Percentiles rank a stretch among this genome's conserved stretches.
phyloP scores from a whole-genome alignment of 2,329 filamentous ascomycete species.

The Aspergillus sp. region DNA sequence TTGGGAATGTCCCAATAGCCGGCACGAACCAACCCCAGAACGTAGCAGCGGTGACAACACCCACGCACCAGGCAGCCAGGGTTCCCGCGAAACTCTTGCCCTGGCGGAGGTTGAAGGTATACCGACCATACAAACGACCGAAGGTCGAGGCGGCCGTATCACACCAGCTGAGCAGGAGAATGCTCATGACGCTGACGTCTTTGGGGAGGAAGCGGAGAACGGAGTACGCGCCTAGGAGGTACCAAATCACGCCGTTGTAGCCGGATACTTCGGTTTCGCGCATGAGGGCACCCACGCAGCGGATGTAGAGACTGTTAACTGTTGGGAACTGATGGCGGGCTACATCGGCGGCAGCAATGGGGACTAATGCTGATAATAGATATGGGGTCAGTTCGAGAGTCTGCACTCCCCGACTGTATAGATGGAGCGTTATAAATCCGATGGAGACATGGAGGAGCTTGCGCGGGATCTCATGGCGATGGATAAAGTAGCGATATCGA shows the following conservation, averaged over 20 bases:
- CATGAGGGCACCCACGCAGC: constrained; percentile 80
- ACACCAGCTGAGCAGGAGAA: constrained; percentile 92
- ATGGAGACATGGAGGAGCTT: constrained; percentile 93
- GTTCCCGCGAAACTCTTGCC: constrained; percentile 92
- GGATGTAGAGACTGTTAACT: constrained; percentile 83
- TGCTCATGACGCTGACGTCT: constrained; percentile 80
- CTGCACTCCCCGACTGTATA: constrained; percentile 75
- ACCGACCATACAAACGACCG: constrained; percentile 77
- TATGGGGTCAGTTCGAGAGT: constrained; percentile 71
- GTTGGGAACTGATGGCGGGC: constrained; percentile 72
- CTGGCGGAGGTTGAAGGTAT: constrained; percentile 73
- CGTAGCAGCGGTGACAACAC: constrained; percentile 69
- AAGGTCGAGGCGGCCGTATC: constrained; percentile 95
- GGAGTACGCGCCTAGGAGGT: constrained; percentile 81
- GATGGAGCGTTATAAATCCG: constrained; percentile 80
- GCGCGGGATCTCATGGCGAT: constrained; percentile 93
- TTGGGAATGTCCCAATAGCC: constrained; percentile 55
- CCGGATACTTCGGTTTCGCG: constrained; percentile 88
- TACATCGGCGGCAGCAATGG: constrained; percentile 73
- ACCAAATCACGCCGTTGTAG: constrained; percentile 96
- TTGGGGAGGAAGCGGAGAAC: constrained; percentile 85
- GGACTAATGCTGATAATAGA: constrained; percentile 70
- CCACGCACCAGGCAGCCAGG: constrained; percentile 71
- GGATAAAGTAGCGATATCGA: constrained; percentile 83
- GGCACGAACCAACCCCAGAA: constrained; percentile 88